phyloP scores from a whole-genome alignment of 2,329 filamentous ascomycete genomes.

The Sclerotinia nivalis region DNA sequence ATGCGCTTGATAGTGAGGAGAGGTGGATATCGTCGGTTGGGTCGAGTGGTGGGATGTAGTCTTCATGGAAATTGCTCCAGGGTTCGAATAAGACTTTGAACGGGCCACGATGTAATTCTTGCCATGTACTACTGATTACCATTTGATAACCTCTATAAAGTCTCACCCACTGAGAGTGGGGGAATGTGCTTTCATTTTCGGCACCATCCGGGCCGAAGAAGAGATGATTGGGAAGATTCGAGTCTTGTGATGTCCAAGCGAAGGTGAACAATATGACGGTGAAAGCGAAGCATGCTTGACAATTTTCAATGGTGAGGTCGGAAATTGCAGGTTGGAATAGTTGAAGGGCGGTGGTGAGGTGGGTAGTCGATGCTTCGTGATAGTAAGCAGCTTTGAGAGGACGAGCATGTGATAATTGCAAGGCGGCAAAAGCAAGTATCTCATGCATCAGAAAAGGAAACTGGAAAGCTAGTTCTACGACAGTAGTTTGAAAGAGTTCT shows the following conservation, averaged over 20 bases:
- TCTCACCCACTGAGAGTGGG: slow-evolving; percentile 39
- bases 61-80: slow-evolving; percentile 30
- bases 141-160: slow-evolving; percentile 40
- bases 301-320: slow-evolving; percentile 45
- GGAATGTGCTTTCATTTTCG: slow-evolving; percentile 16
- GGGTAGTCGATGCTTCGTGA: slow-evolving; percentile 40
- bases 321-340: slow-evolving; percentile 47
- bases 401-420: slow-evolving; percentile 42
- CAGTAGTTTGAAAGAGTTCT: slow-evolving; percentile 33
- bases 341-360: slow-evolving; percentile 39
- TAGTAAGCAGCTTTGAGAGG: slow-evolving; percentile 31
- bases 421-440: slow-evolving; percentile 42
- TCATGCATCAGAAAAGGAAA: slow-evolving; percentile 44
- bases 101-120: slow-evolving; percentile 32
- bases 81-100: slow-evolving; percentile 33
- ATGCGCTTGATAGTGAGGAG: slow-evolving; percentile 27
- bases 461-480: slow-evolving; percentile 34
- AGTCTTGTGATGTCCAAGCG: slow-evolving; percentile 38
- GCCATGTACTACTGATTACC: slow-evolving; percentile 32
- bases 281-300: slow-evolving; percentile 41
- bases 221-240: slow-evolving; percentile 32
- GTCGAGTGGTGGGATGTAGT: slow-evolving; percentile 27
- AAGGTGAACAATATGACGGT: slow-evolving; percentile 42
- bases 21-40: slow-evolving; percentile 30
- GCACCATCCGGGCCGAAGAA: slow-evolving; percentile 42